phyloP scores from a whole-genome alignment of 495 filamentous ascomycete genomes.

The Penicillium silybi region DNA sequence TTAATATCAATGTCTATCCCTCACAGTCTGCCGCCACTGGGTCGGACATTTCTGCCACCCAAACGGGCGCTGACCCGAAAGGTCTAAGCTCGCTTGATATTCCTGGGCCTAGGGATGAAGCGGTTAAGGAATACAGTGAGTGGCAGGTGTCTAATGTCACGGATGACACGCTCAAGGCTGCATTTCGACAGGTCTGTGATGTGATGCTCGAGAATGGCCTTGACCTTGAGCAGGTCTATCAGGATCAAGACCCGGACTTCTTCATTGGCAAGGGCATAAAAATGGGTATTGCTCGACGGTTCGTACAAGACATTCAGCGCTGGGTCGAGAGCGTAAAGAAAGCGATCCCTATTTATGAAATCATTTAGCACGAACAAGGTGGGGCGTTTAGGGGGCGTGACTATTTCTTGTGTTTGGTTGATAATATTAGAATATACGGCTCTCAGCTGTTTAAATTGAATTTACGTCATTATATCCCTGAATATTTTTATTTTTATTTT shows the following conservation, averaged over 20 bases:
- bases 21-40: neutral
- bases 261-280: slow-evolving; percentile 11
- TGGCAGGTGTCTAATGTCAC: slow-evolving; percentile 21
- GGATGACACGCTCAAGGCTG: slow-evolving; percentile 13
- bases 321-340: neutral
- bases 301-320: neutral
- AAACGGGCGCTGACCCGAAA: neutral
- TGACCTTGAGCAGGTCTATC: slow-evolving; percentile 24
- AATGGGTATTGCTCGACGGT: neutral
- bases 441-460: no score
- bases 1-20: slow-evolving; percentile 22
- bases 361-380: no score
- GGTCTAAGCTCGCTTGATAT: neutral
- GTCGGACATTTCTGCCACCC: neutral
- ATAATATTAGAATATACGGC: neutral
- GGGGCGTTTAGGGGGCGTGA: no score
- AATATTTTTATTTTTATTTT: no score
- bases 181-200: slow-evolving; percentile 15
- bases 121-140: slow-evolving; percentile 18
- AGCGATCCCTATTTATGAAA: no score
- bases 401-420: no score
- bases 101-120: slow-evolving; percentile 12
- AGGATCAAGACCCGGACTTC: no score
- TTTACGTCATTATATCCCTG: no score
- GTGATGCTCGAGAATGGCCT: slow-evolving; percentile 18